A percentile compares a stretch with the other conserved stretches of the same genome.
phyloP scores from a whole-genome alignment of 1,139 yeast species.

The Debaryomyces sp. region DNA sequence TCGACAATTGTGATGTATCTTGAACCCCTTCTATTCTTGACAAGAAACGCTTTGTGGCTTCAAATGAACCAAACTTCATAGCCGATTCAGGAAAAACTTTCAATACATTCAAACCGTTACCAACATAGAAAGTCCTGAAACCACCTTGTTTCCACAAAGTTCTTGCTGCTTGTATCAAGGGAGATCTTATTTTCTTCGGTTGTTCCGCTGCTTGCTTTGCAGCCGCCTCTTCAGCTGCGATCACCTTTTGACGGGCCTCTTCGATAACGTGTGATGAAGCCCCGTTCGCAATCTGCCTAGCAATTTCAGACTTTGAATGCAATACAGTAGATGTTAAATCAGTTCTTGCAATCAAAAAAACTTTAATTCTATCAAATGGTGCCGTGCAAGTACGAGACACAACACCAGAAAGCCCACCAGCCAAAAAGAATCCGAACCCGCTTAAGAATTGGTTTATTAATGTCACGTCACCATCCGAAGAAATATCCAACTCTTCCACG shows the following conservation, averaged over 20 bases:
- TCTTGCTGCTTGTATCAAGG: constrained; percentile 76
- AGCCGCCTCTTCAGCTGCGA: constrained; percentile 27
- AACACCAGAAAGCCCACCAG: constrained; percentile 96
- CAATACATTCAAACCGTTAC: constrained; percentile 87
- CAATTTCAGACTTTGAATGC: constrained; percentile 56
- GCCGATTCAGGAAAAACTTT: constrained; percentile 98
- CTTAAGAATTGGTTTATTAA: constrained; percentile 75
- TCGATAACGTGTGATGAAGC: constrained; percentile 40
- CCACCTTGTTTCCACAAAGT: constrained; percentile 91
- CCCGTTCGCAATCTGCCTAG: constrained; percentile 43
- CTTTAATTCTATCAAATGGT: constrained; percentile 93
- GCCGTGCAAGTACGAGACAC: constrained; percentile 98
- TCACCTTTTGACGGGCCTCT: constrained; percentile 34
- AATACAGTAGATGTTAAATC: constrained; percentile 72
- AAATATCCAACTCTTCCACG: constrained; percentile 75
- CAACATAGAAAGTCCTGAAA: constrained; percentile 82
- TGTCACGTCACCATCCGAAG: constrained; percentile 91
- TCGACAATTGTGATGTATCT: constrained; percentile 73
- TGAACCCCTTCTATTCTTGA: constrained; percentile 78
- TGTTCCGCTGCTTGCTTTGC: constrained; percentile 26
- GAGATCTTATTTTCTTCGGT: constrained; percentile 57
- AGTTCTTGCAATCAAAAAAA: constrained; percentile 88
- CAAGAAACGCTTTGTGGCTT: constrained; percentile 75
- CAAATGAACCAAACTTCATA: constrained; percentile 95
- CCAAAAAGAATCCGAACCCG: constrained; percentile 87